Percentiles rank a stretch among this genome's conserved stretches.
These are phyloP conservation scores for Collybia mongolica DNA, from an alignment of 768 basidiomycete species.

Conservation along the genomic window DNA sequence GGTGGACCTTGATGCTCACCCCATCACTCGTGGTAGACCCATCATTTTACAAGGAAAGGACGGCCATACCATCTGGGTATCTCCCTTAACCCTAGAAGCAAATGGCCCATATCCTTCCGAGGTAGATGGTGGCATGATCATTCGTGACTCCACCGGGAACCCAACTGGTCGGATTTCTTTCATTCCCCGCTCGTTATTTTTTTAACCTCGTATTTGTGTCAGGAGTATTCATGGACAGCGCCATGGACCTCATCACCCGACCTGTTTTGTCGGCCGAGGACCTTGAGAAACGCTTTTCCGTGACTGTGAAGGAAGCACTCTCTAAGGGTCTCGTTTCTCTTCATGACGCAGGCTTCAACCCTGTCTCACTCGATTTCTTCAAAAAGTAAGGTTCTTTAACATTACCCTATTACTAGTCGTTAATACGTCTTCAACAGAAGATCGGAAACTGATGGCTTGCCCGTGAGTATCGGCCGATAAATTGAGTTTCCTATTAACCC, in stretches of 20 bases:
- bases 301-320: conserved; percentile 53
- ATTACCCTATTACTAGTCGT: conserved; percentile 1
- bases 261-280: conserved; percentile 53
- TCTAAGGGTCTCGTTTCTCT: conserved; percentile 61
- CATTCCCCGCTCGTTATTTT: neutral
- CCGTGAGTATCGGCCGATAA: conserved; percentile 37
- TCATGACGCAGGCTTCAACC: conserved; percentile 64
- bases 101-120: conserved; percentile 50
- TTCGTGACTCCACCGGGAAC: conserved; percentile 50
- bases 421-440: conserved; percentile 41
- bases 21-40: conserved; percentile 51
- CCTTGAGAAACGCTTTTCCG: conserved; percentile 44
- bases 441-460: conserved; percentile 58
- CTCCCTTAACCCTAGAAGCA: conserved; percentile 41
- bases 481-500: neutral
- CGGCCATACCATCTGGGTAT: conserved; percentile 74
- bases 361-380: conserved; percentile 58
- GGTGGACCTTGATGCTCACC: conserved; percentile 58
- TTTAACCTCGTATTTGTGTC: neutral
- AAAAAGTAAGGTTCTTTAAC: conserved; percentile 31
- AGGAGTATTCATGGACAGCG: conserved; percentile 71
- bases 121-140: conserved; percentile 65
- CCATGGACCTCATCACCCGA: conserved; percentile 54
- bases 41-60: conserved; percentile 69
- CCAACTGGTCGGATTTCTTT: conserved; percentile 47